Base-by-base conservation (phyloP, 2,329 filamentous ascomycete species). In the Monosporascus cannonballus region DNA sequence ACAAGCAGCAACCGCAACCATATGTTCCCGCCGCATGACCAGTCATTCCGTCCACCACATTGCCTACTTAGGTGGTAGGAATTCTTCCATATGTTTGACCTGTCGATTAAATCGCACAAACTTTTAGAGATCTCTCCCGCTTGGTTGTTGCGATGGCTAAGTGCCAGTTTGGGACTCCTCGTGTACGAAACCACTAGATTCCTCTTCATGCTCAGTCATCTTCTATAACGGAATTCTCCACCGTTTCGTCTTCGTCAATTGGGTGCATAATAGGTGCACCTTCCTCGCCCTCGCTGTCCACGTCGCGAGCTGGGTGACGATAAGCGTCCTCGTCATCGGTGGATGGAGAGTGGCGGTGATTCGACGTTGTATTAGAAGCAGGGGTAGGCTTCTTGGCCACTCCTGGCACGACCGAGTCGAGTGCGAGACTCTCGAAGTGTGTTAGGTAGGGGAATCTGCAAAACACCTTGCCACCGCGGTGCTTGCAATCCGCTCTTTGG, bases 401-500 rank as follows among this genome's bases (percentile, higher is more conserved):
- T 20, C 9, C 41, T 3, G 20, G 41, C 14, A 44, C 41, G 18
- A 44, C 18, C n/a, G 41, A 20, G 41, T 44, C 34, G 47, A 53
- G 51, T 7, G 17, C 25, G 4, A 65, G 34, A 17, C 63, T 58
- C 15, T 60, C 59, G 17, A 41, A 34, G 48, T 69, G 67, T 7
- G 56, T 42, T 3, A 18, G 8, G 22, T 48, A 51, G 11, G 60
- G 54, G 3, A 69, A 15, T 25, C 59, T 63, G 62, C 67, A 69
- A 45, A 60, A 63, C 4, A 44, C 36, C 57, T 64, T 68, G 47
- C 67, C 67, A 20, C 62, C 61, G 7, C 66, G 64, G n/a, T 64
- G 47, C 49, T 61, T 63, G 52, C 67, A 70, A 15, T 69, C 62
- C 18, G 49, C 41, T 17, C 54, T 62, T 57, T 69, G 67, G 54